phyloP scores from a whole-genome alignment of 1,139 yeast species.

The Yamadazyma pseudoaaseri region DNA sequence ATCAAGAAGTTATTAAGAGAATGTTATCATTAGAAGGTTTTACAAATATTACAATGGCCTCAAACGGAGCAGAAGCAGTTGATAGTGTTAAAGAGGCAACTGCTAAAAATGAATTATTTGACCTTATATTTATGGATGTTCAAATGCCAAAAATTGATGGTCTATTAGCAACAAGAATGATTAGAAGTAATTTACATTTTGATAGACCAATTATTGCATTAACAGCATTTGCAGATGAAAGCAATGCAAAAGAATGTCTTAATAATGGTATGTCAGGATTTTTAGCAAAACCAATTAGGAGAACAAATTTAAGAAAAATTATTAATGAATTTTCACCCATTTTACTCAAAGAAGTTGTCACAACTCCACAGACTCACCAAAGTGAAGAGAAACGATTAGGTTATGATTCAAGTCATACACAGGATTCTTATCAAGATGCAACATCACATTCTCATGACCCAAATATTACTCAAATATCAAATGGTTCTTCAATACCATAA shows the following conservation, averaged over 20 bases:
- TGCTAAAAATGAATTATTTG: slow-evolving; percentile 45
- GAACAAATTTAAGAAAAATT: slow-evolving; percentile 60
- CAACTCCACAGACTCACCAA: slow-evolving; percentile 27
- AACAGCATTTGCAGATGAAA: slow-evolving; percentile 91
- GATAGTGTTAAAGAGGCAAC: slow-evolving; percentile 55
- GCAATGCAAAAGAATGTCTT: slow-evolving; percentile 74
- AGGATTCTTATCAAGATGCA: no score
- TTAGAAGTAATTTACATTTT: slow-evolving; percentile 64
- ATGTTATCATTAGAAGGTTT: slow-evolving; percentile 84
- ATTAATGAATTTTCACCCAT: slow-evolving; percentile 45
- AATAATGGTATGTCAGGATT: slow-evolving; percentile 88
- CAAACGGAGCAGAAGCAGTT: slow-evolving; percentile 89
- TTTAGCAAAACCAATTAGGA: slow-evolving; percentile 80
- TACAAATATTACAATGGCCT: slow-evolving; percentile 67
- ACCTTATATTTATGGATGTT: slow-evolving; percentile 89
- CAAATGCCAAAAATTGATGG: slow-evolving; percentile 97
- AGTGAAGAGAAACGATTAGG: slow-evolving; percentile 18
- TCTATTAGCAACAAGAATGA: slow-evolving; percentile 70
- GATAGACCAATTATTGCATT: slow-evolving; percentile 83
- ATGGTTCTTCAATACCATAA: no score
- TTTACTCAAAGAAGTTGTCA: slow-evolving; percentile 24
- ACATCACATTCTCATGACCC: no score
- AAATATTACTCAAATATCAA: no score
- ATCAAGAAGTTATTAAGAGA: slow-evolving; percentile 85
- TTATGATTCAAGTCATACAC: slow-evolving; percentile 12